phyloP scores from a whole-genome alignment of 805 yeast genomes.

The Kuraishia hungarica region DNA sequence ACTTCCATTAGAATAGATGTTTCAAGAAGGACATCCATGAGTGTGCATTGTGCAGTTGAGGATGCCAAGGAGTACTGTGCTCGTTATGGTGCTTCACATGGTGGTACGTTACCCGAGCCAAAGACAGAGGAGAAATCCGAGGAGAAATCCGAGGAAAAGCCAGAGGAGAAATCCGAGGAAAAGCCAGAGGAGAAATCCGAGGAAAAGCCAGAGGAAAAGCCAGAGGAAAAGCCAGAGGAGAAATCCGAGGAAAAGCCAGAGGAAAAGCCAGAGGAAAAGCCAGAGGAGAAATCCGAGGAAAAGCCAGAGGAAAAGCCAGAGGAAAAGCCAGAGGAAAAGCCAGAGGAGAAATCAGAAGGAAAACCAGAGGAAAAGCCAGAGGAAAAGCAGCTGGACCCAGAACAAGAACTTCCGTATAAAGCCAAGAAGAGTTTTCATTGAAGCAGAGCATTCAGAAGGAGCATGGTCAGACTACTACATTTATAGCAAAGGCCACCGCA shows the following conservation, averaged over 20 bases:
- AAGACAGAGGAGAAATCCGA: not conserved
- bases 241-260: conserved; percentile 6
- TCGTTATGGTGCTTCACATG: conserved; percentile 17
- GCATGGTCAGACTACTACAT: no score
- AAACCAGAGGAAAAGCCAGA: conserved; percentile 10
- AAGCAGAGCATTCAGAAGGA: conserved; percentile 6
- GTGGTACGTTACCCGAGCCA: conserved; percentile 1
- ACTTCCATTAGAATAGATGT: not conserved
- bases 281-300: conserved; percentile 9
- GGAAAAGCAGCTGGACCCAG: conserved; percentile 6
- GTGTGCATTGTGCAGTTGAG: conserved; percentile 44
- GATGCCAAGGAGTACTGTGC: conserved; percentile 82
- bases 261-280: not conserved
- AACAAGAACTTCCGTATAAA: not conserved
- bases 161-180: conserved; percentile 19
- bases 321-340: conserved; percentile 11
- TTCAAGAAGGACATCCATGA: not conserved
- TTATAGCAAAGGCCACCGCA: no score
- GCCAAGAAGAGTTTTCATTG: conserved; percentile 7
- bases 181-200: conserved; percentile 14
- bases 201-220: conserved; percentile 12
- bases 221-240: conserved; percentile 11
- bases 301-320: conserved; percentile 11
- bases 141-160: conserved; percentile 16
- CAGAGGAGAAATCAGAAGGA: conserved; percentile 4